These are phyloP conservation scores for Macrolepiota fuliginosa DNA, from an alignment of 768 basidiomycete genomes.

Conservation along the genomic window DNA sequence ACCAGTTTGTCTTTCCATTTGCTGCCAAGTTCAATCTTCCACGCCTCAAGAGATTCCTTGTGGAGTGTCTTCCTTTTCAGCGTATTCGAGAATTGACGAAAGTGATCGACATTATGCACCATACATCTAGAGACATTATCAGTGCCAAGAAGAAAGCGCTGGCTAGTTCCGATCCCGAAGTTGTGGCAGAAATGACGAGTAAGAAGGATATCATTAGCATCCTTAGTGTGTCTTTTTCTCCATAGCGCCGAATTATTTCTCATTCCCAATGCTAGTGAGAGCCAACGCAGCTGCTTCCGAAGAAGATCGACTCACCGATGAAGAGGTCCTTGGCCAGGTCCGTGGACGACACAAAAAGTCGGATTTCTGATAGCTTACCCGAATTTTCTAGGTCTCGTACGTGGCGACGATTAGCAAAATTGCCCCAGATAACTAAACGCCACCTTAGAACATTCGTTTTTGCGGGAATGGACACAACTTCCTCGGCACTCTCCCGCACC, in stretches of 20 bases:
- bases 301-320: constrained; percentile 28
- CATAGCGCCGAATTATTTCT: background rate
- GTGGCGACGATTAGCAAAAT: background rate
- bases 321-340: constrained; percentile 39
- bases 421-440: background rate
- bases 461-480: constrained; percentile 42
- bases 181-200: constrained; percentile 29
- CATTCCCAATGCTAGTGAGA: constrained; percentile 28
- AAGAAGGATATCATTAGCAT: constrained; percentile 49
- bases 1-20: constrained; percentile 20
- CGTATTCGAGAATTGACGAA: constrained; percentile 27
- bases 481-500: constrained; percentile 31
- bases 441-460: constrained; percentile 16
- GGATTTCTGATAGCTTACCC: background rate
- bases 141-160: constrained; percentile 34
- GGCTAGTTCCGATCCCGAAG: constrained; percentile 31
- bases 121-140: constrained; percentile 33
- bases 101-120: constrained; percentile 33
- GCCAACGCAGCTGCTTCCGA: constrained; percentile 34
- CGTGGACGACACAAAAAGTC: constrained; percentile 19
- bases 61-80: constrained; percentile 30
- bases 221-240: constrained; percentile 29
- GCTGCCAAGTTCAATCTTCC: constrained; percentile 27
- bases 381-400: background rate
- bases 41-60: constrained; percentile 28